A percentile compares a stretch with the other conserved stretches of the same genome.
Evolutionary conservation across 2,329 filamentous ascomycete species (phyloP).

Genomic region (Xylaria sp.): DNA sequence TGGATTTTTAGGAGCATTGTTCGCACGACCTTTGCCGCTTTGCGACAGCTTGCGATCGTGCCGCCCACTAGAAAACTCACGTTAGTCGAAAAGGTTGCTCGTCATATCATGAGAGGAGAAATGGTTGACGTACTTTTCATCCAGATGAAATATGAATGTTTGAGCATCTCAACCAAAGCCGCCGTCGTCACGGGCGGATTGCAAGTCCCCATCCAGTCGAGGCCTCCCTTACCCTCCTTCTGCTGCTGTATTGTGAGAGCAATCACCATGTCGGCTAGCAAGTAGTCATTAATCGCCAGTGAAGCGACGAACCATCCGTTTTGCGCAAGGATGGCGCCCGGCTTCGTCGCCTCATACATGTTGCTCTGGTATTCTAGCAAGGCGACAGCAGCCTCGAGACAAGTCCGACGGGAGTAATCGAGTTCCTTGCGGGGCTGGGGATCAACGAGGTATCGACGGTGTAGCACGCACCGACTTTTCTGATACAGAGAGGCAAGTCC

Average conservation of each 20-base stretch:
- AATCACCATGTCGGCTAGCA: constrained; percentile 56
- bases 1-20: constrained; percentile 43
- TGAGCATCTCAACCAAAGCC: constrained; percentile 38
- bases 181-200: constrained; percentile 34
- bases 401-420: constrained; percentile 47
- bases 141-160: constrained; percentile 43
- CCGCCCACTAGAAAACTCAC: constrained; percentile 28
- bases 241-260: constrained; percentile 47
- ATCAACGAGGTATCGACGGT: constrained; percentile 48
- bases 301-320: constrained; percentile 54
- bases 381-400: constrained; percentile 44
- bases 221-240: constrained; percentile 32
- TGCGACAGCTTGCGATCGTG: constrained; percentile 38
- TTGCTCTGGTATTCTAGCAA: constrained; percentile 44
- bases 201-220: constrained; percentile 34
- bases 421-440: constrained; percentile 40
- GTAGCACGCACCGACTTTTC: constrained; percentile 51
- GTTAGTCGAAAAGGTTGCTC: constrained; percentile 14
- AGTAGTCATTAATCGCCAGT: constrained; percentile 54
- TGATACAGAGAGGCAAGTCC: constrained; percentile 49
- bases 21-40: constrained; percentile 42
- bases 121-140: constrained; percentile 17
- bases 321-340: constrained; percentile 48
- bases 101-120: neutral
- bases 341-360: constrained; percentile 45